phyloP scores from a whole-genome alignment of 1,284 basidiomycete genomes.

The Ganoderma boninense region DNA sequence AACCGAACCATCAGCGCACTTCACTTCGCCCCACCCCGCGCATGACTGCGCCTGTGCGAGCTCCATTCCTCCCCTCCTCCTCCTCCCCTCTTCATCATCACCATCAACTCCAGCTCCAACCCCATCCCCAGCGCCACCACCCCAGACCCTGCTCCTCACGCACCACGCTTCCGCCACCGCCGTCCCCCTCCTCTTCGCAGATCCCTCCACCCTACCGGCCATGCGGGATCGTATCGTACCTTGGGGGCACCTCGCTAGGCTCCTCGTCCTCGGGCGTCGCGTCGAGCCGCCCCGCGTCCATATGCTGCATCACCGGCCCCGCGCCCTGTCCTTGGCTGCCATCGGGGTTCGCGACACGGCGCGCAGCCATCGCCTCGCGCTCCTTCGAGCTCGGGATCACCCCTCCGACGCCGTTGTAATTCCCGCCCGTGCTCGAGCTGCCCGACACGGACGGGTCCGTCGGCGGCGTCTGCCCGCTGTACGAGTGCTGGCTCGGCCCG shows the following conservation, averaged over 20 bases:
- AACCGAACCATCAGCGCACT: not conserved
- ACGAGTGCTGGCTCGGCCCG: constrained; percentile 18
- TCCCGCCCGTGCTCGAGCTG: constrained; percentile 20
- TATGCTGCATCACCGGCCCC: too few species aligned
- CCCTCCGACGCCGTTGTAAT: not conserved
- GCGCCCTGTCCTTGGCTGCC: not conserved
- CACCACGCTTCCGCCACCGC: not conserved
- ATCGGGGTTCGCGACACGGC: constrained; percentile 36
- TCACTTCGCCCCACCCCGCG: too few species aligned
- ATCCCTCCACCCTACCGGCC: constrained; percentile 16
- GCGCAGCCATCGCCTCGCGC: constrained; percentile 39
- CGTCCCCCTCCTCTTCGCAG: not conserved
- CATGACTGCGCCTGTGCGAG: not conserved
- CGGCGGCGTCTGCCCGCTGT: constrained; percentile 10
- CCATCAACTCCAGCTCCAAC: not conserved
- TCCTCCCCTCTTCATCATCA: not conserved
- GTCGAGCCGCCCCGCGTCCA: constrained; percentile 40
- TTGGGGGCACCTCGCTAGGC: constrained; percentile 44
- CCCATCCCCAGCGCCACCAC: not conserved
- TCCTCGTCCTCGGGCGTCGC: constrained; percentile 33
- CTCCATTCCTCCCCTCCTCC: not conserved
- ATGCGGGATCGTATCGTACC: constrained; percentile 44
- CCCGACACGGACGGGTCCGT: constrained; percentile 27
- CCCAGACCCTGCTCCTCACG: not conserved
- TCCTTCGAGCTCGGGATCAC: constrained; percentile 43